A percentile compares a stretch with the other conserved stretches of the same genome.
Conservation (phyloP, 805 yeast genomes). For the Crinitomyces ghanaensis region DNA sequence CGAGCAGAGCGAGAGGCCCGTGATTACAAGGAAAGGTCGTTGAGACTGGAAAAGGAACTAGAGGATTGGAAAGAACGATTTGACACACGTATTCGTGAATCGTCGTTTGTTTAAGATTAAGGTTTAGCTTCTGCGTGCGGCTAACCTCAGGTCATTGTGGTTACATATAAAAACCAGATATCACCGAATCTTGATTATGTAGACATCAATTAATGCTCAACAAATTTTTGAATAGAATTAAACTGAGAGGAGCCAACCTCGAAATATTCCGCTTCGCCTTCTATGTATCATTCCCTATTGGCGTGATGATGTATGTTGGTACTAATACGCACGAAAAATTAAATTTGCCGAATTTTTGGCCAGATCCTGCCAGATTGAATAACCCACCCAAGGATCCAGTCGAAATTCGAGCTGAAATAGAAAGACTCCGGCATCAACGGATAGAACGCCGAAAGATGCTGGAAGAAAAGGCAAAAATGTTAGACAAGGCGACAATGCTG, state of each 20-base stretch:
- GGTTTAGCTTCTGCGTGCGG: too few species aligned
- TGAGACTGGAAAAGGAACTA: constrained; percentile 42
- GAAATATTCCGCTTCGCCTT: constrained; percentile 37
- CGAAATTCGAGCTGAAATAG: constrained; percentile 84
- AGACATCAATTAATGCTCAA: too few species aligned
- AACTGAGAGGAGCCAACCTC: constrained; percentile 15
- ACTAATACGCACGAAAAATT: constrained; percentile 79
- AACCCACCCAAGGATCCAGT: constrained; percentile 88
- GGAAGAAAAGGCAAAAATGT: constrained; percentile 58
- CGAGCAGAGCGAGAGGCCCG: constrained; percentile 41
- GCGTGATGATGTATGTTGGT: constrained; percentile 91
- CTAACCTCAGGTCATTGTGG: too few species aligned
- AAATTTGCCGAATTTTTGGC: constrained; percentile 93
- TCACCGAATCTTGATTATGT: too few species aligned
- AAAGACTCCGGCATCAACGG: constrained; percentile 70
- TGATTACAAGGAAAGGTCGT: constrained; percentile 37
- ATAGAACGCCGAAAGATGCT: constrained; percentile 59
- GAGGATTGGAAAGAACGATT: constrained; percentile 25
- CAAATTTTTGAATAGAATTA: constrained; percentile 10
- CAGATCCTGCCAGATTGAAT: constrained; percentile 85
- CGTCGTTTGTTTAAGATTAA: too few species aligned
- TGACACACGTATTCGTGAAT: too few species aligned
- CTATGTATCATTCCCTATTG: constrained; percentile 74
- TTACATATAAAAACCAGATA: too few species aligned
- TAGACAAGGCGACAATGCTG: constrained; percentile 45